Evolutionary conservation across 768 basidiomycete species (phyloP), one percentile per base, ranked within the genome.

Genomic region (Tylopilus plumbeoviolaceoides): DNA sequence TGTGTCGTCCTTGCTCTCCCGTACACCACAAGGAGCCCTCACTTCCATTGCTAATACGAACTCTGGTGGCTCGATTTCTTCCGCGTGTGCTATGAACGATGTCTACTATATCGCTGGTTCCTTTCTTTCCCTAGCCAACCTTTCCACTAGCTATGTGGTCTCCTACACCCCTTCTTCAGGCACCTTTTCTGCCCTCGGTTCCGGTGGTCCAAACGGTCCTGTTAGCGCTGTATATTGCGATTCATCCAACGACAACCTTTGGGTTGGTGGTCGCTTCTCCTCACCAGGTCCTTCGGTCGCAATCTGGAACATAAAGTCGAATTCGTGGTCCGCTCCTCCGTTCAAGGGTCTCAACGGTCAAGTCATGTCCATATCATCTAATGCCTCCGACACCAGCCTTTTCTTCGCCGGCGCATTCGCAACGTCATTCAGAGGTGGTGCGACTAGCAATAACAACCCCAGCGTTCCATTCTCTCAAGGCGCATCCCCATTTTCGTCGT

Each of bases 341-440:
- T 98, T 99, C 70, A 78, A 76, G 41, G 94, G 95, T 31, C 75
- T 99, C 38, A 72, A 80, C 36, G 78, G 80, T 9, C 74, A 79
- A 59, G 91, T 98, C 49, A 67, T 75, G 25, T 87, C 89, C 44
- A 97, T 98, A 63, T 77, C 82, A 33, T 72, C 85, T 28, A 89
- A 89, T 60, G 73, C 84, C 33, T 84, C 90, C 48, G 77, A 79
- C 49, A 72, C 77, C 12, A 89, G 87, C 56, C 72, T 98, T 49
- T 87, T 94, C 66, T 94, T 98, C 64, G 79, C 88, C 0, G 97
- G 97, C 36, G 86, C 87, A 12, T 99, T 99, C 74, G 61, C 87
- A 50, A 87, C 90, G 3, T 72, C 81, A 1, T 94, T 91, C 64
- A 70, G 71, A 27, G 83, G 83, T 42, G 78, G 73, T 56, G 74